Evolutionary conservation across 2,329 filamentous ascomycete species (phyloP), one percentile per base, ranked within the genome.

Genomic region (Lachnellula hyalina): DNA sequence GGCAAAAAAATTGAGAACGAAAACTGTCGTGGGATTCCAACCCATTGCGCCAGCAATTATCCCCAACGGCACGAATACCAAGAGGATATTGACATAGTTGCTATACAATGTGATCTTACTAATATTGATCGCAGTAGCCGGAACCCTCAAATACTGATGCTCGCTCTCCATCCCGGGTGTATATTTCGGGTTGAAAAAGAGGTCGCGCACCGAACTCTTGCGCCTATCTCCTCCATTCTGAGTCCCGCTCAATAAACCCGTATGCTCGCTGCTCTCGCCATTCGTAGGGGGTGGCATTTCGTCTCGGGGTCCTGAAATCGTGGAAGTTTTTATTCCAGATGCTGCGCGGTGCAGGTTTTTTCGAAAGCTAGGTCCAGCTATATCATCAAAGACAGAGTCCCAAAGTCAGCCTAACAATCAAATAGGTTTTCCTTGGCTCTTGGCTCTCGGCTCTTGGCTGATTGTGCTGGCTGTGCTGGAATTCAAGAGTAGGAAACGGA

Each of bases 31-130:
- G 2, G 81, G 77, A 61, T 76, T 74, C 74, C 77, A 77, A 53
- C 67, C 68, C 58, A 78, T 62, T 5, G 71, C 72, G 60, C 80
- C 80, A 56, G 79, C 73, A 76, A 83, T 81, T 70, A 96, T 90
- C 59, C 91, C 91, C 47, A 85, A 79, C 0, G 92, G 91, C 1
- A 89, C 90, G 42, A 86, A 84, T 34, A 96, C 56, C 42, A 96
- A 75, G 28, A 96, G 75, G 38, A 96, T 67, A 69, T 96, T 96
- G 74, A 96, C 84, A 71, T 68, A 68, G 62, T 66, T 68, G 64
- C 67, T 68, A 49, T 65, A 60, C 57, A 68, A 56, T n/a, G 67
- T 68, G n/a, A 67, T 56, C 60, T 68, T 68, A 53, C 65, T 67
- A 53, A 64, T 57, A 47, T 63, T 65, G 35, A 67, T 51, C 9